A percentile compares a stretch with the other conserved stretches of the same genome.
Evolutionary conservation across 495 filamentous ascomycete species (phyloP).

Genomic region (Aspergillus kassunensis): DNA sequence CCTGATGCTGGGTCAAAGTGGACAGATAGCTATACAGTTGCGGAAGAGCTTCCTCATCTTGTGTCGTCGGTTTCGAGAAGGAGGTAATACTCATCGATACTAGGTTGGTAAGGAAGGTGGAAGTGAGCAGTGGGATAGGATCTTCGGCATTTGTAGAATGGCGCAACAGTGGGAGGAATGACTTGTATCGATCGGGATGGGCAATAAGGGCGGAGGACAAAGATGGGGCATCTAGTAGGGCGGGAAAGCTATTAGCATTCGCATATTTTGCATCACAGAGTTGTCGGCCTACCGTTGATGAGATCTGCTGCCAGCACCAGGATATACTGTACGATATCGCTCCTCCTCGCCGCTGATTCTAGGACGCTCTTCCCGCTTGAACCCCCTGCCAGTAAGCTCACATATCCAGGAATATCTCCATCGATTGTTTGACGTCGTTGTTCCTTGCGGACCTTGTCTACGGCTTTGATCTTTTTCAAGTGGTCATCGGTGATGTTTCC

Average conservation of each 20-base stretch:
- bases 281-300: conserved; percentile 61
- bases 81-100: conserved; percentile 64
- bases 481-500: conserved; percentile 92
- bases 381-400: conserved; percentile 70
- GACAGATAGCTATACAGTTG: conserved; percentile 83
- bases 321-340: conserved; percentile 91
- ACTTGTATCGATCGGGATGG: conserved; percentile 73
- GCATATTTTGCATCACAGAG: conserved; percentile 43
- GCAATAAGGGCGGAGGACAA: conserved; percentile 71
- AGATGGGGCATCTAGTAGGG: conserved; percentile 69
- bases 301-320: conserved; percentile 85
- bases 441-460: conserved; percentile 91
- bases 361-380: conserved; percentile 70
- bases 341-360: conserved; percentile 70
- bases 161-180: conserved; percentile 80
- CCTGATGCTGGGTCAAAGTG: conserved; percentile 70
- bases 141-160: conserved; percentile 79
- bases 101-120: conserved; percentile 78
- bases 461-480: conserved; percentile 92
- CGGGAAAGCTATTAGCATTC: conserved; percentile 28
- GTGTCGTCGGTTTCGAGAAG: conserved; percentile 48
- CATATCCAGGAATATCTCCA: conserved; percentile 71
- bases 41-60: conserved; percentile 76
- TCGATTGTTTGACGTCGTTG: conserved; percentile 81
- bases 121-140: conserved; percentile 82